phyloP scores from a whole-genome alignment of 768 basidiomycete species.

The Mycena metata region DNA sequence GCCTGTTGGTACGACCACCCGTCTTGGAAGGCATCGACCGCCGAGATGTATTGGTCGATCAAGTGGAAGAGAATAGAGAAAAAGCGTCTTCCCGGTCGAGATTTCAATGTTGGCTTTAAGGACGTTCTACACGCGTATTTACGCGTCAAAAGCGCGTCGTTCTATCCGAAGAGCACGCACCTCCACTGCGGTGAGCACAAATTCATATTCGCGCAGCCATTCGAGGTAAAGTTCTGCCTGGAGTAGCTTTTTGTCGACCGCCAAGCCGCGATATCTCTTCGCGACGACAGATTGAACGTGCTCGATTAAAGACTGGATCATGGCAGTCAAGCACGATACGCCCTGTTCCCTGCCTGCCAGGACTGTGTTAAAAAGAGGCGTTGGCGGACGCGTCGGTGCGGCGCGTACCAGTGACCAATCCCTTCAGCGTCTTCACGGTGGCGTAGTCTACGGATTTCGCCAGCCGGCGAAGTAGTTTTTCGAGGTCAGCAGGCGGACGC shows the following conservation, averaged over 20 bases:
- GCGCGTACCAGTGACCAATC: constrained; percentile 31
- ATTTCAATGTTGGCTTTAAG: constrained; percentile 53
- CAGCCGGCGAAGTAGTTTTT: constrained; percentile 30
- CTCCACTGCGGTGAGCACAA: constrained; percentile 53
- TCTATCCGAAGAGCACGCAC: constrained; percentile 41
- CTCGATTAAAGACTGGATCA: constrained; percentile 51
- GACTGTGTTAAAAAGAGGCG: neutral
- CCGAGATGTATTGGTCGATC: constrained; percentile 59
- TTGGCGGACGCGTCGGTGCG: constrained; percentile 3
- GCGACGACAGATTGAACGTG: constrained; percentile 50
- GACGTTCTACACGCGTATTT: constrained; percentile 46
- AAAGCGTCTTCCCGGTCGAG: constrained; percentile 56
- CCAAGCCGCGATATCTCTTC: constrained; percentile 40
- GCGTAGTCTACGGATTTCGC: constrained; percentile 29
- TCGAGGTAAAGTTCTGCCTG: constrained; percentile 59
- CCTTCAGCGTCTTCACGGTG: constrained; percentile 26
- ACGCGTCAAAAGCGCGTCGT: constrained; percentile 18
- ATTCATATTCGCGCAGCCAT: constrained; percentile 57
- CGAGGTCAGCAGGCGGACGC: constrained; percentile 16
- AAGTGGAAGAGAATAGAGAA: constrained; percentile 57
- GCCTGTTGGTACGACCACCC: constrained; percentile 51
- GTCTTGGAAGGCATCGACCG: constrained; percentile 61
- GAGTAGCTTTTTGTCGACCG: constrained; percentile 48
- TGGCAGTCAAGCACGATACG: constrained; percentile 4
- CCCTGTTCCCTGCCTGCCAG: constrained; percentile 21